Evolutionary conservation across 768 basidiomycete species (phyloP), one percentile per base, ranked within the genome.

Genomic region (Heimioporus sp.): DNA sequence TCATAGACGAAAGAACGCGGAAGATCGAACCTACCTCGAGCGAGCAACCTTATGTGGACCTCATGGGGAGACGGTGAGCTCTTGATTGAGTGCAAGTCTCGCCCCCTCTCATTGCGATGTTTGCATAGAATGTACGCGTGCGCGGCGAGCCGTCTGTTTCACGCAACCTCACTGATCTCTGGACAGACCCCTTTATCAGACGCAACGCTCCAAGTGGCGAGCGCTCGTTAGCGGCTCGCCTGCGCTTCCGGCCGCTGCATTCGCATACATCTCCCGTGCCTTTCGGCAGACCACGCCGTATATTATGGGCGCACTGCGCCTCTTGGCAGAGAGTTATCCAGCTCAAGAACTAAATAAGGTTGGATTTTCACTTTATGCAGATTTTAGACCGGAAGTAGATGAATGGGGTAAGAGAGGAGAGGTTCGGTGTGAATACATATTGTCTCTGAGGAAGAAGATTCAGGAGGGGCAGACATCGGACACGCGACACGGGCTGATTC

Each of bases 371-470:
- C 74, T 98, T 39, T 98, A 98, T 65, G 80, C 83, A 21, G 86
- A 90, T 16, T 97, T 98, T 68, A 84, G 95, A 52, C 95, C 95
- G 10, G 75, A 76, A 12, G 85, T 84, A 0, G 82, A 82, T 24
- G 84, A 81, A 21, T 98, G 95, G 95, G 95, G 95, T 6, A 81
- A 86, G 65, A 79, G 81, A 50, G 89, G 85, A 4, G 83, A 90
- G 59, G 73, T 97, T 24, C 76, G 76, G 35, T 90, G 88, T 62
- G 75, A 76, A 38, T 81, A 64, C 31, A 87, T 98, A 45, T 74
- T 98, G 31, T 77, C 64, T 17, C 65, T 90, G 52, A 72, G 83
- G 44, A 77, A 76, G 59, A 62, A 62, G 42, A 28, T 28, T 4
- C 24, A 28, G 56, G 34, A 52, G 62, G 46, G 11, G 51, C 30